Percentiles rank a stretch among this genome's conserved stretches.
Conservation (phyloP, 106 monocot species). For the Phalaenopsis aphrodite region DNA sequence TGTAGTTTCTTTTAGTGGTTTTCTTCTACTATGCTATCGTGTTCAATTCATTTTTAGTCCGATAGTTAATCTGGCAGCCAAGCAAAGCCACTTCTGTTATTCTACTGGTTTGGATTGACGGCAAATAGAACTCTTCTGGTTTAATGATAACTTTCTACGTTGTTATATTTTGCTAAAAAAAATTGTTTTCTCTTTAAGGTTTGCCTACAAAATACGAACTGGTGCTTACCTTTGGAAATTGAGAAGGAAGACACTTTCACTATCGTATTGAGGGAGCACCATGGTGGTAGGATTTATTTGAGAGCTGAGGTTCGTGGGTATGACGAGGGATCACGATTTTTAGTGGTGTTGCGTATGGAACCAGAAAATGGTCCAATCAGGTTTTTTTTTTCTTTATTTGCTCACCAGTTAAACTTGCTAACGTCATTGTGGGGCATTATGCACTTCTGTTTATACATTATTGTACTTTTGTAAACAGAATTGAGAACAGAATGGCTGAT, state of each 20-base stretch:
- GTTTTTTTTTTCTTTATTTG: constrained; percentile 27
- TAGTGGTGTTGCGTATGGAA: constrained; percentile 63
- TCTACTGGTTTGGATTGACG: neutral
- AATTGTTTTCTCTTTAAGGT: constrained; percentile 33
- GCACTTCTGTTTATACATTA: neutral
- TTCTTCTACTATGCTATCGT: neutral
- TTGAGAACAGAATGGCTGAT: constrained; percentile 66
- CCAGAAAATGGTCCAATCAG: constrained; percentile 67
- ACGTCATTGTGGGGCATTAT: neutral
- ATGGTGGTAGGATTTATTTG: constrained; percentile 59
- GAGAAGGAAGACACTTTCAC: constrained; percentile 66
- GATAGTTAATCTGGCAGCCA: neutral
- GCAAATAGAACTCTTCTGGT: neutral
- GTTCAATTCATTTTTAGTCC: neutral
- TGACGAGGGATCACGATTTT: constrained; percentile 93
- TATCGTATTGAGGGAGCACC: constrained; percentile 47
- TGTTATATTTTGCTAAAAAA: constrained; percentile 13
- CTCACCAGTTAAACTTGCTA: neutral
- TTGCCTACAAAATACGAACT: constrained; percentile 56
- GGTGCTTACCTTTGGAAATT: constrained; percentile 88
- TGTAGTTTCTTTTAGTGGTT: neutral
- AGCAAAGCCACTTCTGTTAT: neutral
- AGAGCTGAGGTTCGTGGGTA: constrained; percentile 87
- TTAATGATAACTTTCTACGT: neutral
- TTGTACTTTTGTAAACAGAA: constrained; percentile 34